Conservation (phyloP, 768 basidiomycete species). For the Trichaptum fuscoviolaceum region DNA sequence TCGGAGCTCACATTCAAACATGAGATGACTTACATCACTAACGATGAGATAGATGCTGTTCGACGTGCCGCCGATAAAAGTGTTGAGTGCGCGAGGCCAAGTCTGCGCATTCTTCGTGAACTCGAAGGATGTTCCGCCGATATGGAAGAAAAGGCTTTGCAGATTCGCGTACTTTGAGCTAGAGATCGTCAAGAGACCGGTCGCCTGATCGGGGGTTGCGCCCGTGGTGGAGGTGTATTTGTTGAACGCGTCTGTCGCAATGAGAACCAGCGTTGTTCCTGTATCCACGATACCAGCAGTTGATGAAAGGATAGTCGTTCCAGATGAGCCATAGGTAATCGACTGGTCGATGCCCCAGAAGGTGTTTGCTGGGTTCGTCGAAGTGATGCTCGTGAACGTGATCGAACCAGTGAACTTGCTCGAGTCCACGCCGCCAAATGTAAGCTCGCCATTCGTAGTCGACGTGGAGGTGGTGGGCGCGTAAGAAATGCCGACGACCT, state of each 20-base stretch:
- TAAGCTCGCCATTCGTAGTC: constrained; percentile 44
- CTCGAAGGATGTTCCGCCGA: constrained; percentile 20
- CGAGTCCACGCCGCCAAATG: constrained; percentile 39
- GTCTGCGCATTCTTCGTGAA: constrained; percentile 26
- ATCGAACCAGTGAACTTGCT: constrained; percentile 19
- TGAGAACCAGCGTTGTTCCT: constrained; percentile 23
- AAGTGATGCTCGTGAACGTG: constrained; percentile 9
- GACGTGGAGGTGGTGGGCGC: constrained; percentile 34
- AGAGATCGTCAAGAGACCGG: constrained; percentile 49
- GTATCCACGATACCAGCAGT: constrained; percentile 27
- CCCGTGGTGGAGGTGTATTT: constrained; percentile 31
- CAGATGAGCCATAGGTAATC: constrained; percentile 19
- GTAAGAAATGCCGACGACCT: constrained; percentile 48
- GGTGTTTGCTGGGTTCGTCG: constrained; percentile 13
- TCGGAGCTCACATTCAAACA: too few relatives aligned
- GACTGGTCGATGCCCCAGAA: constrained; percentile 27
- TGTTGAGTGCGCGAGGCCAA: constrained; percentile 26
- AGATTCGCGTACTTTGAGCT: constrained; percentile 47
- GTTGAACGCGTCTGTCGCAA: constrained; percentile 19
- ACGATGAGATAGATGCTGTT: constrained; percentile 26
- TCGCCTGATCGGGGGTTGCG: too few relatives aligned
- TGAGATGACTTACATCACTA: background rate
- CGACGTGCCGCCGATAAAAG: constrained; percentile 24
- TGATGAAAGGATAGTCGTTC: constrained; percentile 17
- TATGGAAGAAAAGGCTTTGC: constrained; percentile 51